Base-by-base conservation (phyloP, 2,329 filamentous ascomycete genomes). In the Laburnicola sp. region DNA sequence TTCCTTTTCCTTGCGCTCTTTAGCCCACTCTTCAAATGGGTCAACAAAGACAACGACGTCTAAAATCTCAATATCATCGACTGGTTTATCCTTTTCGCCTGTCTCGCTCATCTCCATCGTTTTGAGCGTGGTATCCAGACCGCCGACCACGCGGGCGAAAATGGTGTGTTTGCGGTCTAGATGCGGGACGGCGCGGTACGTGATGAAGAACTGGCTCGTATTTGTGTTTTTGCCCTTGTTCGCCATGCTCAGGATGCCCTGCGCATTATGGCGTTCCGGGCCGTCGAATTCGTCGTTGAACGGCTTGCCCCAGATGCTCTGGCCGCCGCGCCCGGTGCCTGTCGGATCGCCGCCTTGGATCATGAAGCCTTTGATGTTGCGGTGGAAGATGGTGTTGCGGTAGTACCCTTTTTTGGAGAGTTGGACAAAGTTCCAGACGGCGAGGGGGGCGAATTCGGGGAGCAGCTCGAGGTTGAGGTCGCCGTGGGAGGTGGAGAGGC, bases 141-240 rank as follows among this genome's bases (percentile, higher is more conserved):
- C 93, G 26, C 88, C 89, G 1, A 95, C 87, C 0, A 97, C 85
- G 32, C 86, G 85, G 2, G 87, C 94, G 65, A 99, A 99, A 35
- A 99, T 89, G n/a, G 94, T 97, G 74, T 99, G 94, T 69, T 99
- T 99, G 53, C 87, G 83, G 73, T 99, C 91, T 0, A 99, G 82
- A 75, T 99, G 94, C 57, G 88, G 86, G 0, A 87, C 84, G 1
- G 88, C 80, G 44, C 90, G 86, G 73, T 99, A 99, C 0, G 88
- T 89, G 68, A 99, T 88, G 78, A 97, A 99, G 73, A 87, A 99
- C 73, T 99, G 94, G 61, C 85, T 90, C 6, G 89, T 94, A 74
- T 99, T 99, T 22, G 93, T 97, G 68, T 97, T 93, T 69, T 97
- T 97, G 51, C 94, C 94, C 71, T 99, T 99, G 74, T 99, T 99